These are phyloP conservation scores for Lentinula detonsa DNA, from an alignment of 768 basidiomycete genomes.

Conservation along the genomic window DNA sequence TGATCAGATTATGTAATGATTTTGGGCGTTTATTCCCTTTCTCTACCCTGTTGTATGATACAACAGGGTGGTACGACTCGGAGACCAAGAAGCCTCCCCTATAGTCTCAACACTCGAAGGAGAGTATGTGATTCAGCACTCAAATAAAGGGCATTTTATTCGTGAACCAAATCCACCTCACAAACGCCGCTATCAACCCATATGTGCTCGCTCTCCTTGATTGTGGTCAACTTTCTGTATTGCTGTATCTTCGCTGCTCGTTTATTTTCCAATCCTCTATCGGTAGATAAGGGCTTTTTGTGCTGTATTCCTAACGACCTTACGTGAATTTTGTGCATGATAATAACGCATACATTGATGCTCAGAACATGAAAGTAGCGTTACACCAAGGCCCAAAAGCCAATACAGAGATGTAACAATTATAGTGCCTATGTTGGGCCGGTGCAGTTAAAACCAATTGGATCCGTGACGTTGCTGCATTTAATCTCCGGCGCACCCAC, in stretches of 20 bases:
- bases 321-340: too few species aligned
- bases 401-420: too few species aligned
- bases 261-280: too few species aligned
- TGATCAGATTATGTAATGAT: background rate
- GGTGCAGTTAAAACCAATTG: slow-evolving; percentile 20
- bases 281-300: too few species aligned
- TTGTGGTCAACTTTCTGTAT: background rate
- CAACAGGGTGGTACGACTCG: too few species aligned
- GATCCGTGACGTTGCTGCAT: slow-evolving; percentile 17
- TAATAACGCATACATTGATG: too few species aligned
- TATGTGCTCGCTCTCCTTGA: background rate
- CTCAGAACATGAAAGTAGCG: too few species aligned
- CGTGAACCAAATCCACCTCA: slow-evolving; percentile 37
- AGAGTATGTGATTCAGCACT: slow-evolving; percentile 34
- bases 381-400: too few species aligned
- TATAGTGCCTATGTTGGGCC: slow-evolving; percentile 2
- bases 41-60: too few species aligned
- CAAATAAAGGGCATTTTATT: slow-evolving; percentile 27
- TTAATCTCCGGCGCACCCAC: slow-evolving; percentile 11
- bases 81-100: background rate
- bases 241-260: background rate
- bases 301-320: too few species aligned
- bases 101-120: background rate
- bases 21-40: too few species aligned
- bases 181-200: slow-evolving; percentile 13